A percentile compares a stretch with the other conserved stretches of the same genome.
Evolutionary conservation across 805 yeast genomes (phyloP).

Genomic region (Schwanniomyces occidentalis): DNA sequence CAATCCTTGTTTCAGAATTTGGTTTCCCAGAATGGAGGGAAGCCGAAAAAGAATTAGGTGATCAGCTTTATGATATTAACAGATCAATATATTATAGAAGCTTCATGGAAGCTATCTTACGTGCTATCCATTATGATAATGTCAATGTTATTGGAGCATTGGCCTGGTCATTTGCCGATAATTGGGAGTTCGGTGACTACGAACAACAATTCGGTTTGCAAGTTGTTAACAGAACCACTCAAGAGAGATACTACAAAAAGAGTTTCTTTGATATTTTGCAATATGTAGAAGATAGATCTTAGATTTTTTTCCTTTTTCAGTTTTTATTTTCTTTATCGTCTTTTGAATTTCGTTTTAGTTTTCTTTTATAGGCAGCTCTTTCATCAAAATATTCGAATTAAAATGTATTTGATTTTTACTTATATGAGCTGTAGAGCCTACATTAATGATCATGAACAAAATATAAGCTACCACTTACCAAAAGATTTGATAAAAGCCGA

Average conservation of each 20-base stretch:
- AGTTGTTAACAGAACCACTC: conserved; percentile 26
- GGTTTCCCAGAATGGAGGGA: conserved; percentile 35
- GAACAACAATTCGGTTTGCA: conserved; percentile 23
- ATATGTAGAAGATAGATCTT: conserved; percentile 13
- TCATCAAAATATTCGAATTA: no score
- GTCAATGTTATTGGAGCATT: conserved; percentile 29
- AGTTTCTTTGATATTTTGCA: conserved; percentile 16
- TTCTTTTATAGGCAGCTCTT: no score
- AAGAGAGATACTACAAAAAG: conserved; percentile 24
- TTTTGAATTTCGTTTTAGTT: no score
- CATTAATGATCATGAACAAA: no score
- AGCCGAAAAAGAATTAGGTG: conserved; percentile 19
- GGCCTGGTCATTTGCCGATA: conserved; percentile 34
- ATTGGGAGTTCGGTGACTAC: conserved; percentile 33
- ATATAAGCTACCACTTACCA: no score
- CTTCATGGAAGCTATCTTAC: conserved; percentile 25
- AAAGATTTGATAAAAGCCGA: no score
- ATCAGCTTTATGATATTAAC: conserved; percentile 26
- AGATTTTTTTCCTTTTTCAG: neutral
- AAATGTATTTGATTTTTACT: no score
- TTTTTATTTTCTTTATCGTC: neutral
- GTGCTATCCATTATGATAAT: conserved; percentile 21
- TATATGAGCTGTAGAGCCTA: no score
- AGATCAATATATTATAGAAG: conserved; percentile 29
- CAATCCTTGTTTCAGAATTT: conserved; percentile 30